Conservation (phyloP, 2,329 filamentous ascomycete species). For the Neoarthrinium moseri region DNA sequence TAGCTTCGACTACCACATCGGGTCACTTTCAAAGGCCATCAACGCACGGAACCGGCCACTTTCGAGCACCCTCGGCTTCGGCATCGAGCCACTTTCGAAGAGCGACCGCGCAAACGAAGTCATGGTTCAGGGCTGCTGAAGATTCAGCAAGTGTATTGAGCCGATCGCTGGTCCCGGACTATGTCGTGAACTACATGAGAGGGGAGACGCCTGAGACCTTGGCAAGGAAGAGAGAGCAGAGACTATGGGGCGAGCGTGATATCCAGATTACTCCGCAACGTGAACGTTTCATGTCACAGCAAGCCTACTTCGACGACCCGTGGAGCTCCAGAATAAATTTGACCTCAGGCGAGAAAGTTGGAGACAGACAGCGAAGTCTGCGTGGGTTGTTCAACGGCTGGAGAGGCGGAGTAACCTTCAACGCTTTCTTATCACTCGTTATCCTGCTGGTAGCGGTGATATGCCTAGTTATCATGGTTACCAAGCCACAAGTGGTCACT, state of each 20-base stretch:
- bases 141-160: slow-evolving; percentile 34
- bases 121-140: slow-evolving; percentile 24
- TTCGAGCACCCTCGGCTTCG: too few species aligned
- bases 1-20: slow-evolving; percentile 18
- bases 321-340: slow-evolving; percentile 20
- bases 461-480: slow-evolving; percentile 35
- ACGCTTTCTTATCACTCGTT: slow-evolving; percentile 38
- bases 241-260: slow-evolving; percentile 28
- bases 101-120: slow-evolving; percentile 21
- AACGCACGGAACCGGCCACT: too few species aligned
- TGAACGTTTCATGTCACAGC: slow-evolving; percentile 31
- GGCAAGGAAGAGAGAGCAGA: slow-evolving; percentile 41
- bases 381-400: slow-evolving; percentile 39
- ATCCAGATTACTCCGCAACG: slow-evolving; percentile 29
- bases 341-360: slow-evolving; percentile 19
- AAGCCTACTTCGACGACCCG: slow-evolving; percentile 34
- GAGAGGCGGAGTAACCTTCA: slow-evolving; percentile 46
- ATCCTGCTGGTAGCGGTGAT: slow-evolving; percentile 35
- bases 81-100: slow-evolving; percentile 22
- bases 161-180: slow-evolving; percentile 49
- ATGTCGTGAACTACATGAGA: slow-evolving; percentile 53
- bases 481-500: slow-evolving; percentile 28
- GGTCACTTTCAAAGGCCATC: slow-evolving; percentile 22
- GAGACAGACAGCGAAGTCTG: slow-evolving; percentile 26
- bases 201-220: slow-evolving; percentile 55